A percentile compares a stretch with the other conserved stretches of the same genome.
Conservation (phyloP, 495 filamentous ascomycete genomes). For the Penicillium cinerascens region DNA sequence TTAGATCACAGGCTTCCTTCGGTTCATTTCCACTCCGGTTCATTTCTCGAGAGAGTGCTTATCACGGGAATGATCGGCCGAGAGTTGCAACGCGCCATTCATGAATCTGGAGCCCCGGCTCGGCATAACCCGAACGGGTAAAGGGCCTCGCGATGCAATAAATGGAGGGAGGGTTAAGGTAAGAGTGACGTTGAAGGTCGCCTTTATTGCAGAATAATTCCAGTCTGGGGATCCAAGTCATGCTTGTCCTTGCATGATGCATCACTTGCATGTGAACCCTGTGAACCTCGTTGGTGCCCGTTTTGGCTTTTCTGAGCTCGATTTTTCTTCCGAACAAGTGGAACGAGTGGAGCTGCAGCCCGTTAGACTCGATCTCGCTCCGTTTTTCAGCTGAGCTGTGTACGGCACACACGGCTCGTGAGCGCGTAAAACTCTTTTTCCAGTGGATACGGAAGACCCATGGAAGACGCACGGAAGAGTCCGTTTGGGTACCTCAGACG, state of each 20-base stretch:
- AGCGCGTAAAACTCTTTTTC: slow-evolving; percentile 10
- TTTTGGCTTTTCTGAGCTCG: slow-evolving; percentile 22
- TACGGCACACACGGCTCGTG: slow-evolving; percentile 20
- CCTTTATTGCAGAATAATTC: slow-evolving; percentile 4
- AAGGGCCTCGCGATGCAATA: background rate
- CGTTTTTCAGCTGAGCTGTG: slow-evolving; percentile 18
- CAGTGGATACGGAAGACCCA: slow-evolving; percentile 23
- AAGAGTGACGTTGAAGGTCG: slow-evolving; percentile 3
- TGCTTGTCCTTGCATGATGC: slow-evolving; percentile 20
- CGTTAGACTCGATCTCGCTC: slow-evolving; percentile 37
- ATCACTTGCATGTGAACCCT: slow-evolving; percentile 20
- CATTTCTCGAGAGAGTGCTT: background rate
- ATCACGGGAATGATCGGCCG: slow-evolving; percentile 13
- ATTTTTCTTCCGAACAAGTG: slow-evolving; percentile 36
- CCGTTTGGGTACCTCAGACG: background rate
- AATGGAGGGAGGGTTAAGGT: background rate
- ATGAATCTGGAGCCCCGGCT: background rate
- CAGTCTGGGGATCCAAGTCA: slow-evolving; percentile 7
- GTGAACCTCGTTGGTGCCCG: slow-evolving; percentile 7
- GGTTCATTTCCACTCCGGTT: background rate
- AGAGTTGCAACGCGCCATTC: slow-evolving; percentile 17
- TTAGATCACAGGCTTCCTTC: background rate
- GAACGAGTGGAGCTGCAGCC: slow-evolving; percentile 20
- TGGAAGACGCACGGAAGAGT: slow-evolving; percentile 18
- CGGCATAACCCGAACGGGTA: background rate